Conservation (phyloP, 257 asterid species). For the Craterostigma plantagineum region DNA sequence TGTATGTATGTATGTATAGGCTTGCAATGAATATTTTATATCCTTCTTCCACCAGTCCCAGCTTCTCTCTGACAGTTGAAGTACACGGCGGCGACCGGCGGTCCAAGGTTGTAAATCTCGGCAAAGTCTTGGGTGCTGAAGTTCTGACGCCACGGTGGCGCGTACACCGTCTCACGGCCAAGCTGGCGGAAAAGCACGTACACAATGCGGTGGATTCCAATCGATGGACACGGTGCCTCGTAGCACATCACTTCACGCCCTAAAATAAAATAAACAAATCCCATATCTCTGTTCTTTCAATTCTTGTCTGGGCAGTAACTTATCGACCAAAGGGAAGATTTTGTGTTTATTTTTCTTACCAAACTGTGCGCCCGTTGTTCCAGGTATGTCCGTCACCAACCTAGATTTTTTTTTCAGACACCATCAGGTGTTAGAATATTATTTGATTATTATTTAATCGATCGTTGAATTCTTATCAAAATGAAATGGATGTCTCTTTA, state of each 20-base stretch:
- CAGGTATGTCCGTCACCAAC: conserved; percentile 77
- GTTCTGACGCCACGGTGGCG: conserved; percentile 40
- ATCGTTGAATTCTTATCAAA: no score
- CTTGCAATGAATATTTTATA: no score
- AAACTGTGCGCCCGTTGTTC: conserved; percentile 36
- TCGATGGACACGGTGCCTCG: conserved; percentile 32
- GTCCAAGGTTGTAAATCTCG: conserved; percentile 28
- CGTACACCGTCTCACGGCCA: conserved; percentile 24
- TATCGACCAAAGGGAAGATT: neutral
- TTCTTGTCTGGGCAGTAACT: neutral
- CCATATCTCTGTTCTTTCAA: neutral
- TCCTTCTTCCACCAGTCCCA: conserved; percentile 28
- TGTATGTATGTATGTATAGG: no score
- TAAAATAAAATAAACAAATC: neutral
- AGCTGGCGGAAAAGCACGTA: conserved; percentile 29
- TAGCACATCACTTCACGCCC: conserved; percentile 37
- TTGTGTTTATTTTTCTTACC: conserved; percentile 18
- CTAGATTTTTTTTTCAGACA: conserved; percentile 14
- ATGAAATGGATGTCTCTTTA: no score
- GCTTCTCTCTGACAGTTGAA: conserved; percentile 33
- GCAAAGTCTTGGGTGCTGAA: conserved; percentile 28
- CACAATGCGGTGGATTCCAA: conserved; percentile 36
- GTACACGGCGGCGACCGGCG: conserved; percentile 28
- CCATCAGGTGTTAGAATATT: no score
- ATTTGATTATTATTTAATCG: no score